Evolutionary conservation across 257 asterid genomes (phyloP).

Genomic region (Nicotiana knightiana): DNA sequence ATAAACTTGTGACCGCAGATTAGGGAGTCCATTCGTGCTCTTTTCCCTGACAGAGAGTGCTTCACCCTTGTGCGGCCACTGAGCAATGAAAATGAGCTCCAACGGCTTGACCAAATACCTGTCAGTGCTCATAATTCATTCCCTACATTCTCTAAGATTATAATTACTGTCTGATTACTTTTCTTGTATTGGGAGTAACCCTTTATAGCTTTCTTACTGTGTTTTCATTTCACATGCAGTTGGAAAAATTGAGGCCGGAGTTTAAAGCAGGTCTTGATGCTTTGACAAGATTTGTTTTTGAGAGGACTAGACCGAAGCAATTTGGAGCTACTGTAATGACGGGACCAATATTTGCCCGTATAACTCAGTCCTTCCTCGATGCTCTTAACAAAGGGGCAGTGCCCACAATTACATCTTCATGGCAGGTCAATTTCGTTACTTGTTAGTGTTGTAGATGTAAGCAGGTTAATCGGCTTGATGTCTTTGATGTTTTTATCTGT

Average conservation of each 20-base stretch:
- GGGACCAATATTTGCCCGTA: conserved; percentile 88
- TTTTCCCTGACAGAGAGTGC: conserved; percentile 97
- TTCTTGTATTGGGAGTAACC: neutral
- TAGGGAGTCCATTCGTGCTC: conserved; percentile 97
- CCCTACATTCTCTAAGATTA: neutral
- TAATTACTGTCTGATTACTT: neutral
- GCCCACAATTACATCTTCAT: conserved; percentile 94
- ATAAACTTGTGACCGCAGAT: conserved; percentile 40
- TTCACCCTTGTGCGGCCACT: conserved; percentile 91
- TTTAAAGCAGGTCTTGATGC: conserved; percentile 88
- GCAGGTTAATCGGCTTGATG: conserved; percentile 1
- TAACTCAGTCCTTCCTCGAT: conserved; percentile 88
- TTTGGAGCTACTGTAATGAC: conserved; percentile 92
- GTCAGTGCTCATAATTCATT: conserved; percentile 35
- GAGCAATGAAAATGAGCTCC: conserved; percentile 81
- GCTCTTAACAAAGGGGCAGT: conserved; percentile 97
- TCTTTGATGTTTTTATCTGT: conserved; percentile 9
- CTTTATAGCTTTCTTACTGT: neutral
- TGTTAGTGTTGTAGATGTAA: conserved; percentile 8
- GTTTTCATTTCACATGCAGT: conserved; percentile 32
- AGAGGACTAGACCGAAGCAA: conserved; percentile 96
- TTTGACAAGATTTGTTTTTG: conserved; percentile 77
- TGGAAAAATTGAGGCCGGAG: conserved; percentile 80
- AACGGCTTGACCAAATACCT: conserved; percentile 75
- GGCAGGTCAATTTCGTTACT: conserved; percentile 69